Conservation (phyloP, 306 rosid species). For the Morella rubra region DNA sequence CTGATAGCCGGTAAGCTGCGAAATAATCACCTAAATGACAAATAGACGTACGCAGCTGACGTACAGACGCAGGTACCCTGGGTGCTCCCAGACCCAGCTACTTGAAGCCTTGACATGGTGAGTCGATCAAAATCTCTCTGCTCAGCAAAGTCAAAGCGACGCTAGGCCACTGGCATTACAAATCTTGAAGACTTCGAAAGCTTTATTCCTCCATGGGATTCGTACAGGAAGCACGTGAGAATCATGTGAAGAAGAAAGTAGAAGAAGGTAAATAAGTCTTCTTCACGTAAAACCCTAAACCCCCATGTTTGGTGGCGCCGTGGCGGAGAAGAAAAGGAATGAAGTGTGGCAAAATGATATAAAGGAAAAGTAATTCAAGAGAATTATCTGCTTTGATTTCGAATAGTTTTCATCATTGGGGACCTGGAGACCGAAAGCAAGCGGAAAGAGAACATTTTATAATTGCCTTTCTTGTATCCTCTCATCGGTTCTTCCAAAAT, state of each 20-base stretch:
- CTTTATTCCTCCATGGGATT: conserved; percentile 52
- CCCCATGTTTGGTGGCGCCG: conserved; percentile 1
- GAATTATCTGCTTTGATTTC: background rate
- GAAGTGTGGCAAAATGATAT: background rate
- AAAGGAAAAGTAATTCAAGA: background rate
- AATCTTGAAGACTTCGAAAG: background rate
- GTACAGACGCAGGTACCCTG: too few relatives aligned
- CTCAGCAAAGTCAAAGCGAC: background rate
- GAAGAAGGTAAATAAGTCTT: conserved; percentile 64
- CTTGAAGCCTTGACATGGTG: background rate
- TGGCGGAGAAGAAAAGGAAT: background rate
- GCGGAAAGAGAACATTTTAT: background rate
- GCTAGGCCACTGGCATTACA: background rate
- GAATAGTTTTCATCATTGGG: background rate
- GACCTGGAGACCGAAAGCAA: background rate
- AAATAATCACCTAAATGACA: background rate
- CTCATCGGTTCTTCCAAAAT: background rate
- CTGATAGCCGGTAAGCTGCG: background rate
- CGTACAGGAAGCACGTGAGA: conserved; percentile 82
- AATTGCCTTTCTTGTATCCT: background rate
- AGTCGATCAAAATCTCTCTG: background rate
- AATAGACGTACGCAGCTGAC: background rate
- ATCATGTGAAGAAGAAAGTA: conserved; percentile 97
- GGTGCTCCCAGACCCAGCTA: background rate
- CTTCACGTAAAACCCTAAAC: conserved; percentile 31